Base-by-base conservation (phyloP, 345 rosid species). In the Anacardium occidentale region DNA sequence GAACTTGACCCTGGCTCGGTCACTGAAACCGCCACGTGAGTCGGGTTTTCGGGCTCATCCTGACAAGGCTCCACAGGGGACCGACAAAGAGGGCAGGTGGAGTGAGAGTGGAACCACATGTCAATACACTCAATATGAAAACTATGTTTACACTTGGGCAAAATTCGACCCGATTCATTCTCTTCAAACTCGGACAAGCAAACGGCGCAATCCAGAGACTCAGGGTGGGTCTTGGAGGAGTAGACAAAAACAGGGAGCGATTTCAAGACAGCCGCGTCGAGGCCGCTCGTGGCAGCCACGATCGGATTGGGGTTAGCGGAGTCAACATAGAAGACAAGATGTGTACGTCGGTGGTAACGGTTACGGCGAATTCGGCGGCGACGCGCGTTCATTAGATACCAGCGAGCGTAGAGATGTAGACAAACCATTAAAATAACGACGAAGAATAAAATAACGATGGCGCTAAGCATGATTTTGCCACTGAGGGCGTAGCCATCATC, bases 81-180 rank as follows among this genome's bases (percentile, higher is more conserved):
- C 45, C 99, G 92, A 54, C 99, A 96, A 47, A 96, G 92, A 25
- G 98, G 99, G 73, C 98, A 94, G 0, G 97, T 92, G 50, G 91
- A 83, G 72, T 94, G 98, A 47, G 98, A 86, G 56, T 87, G 92
- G 75, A 96, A 91, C 98, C 99, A 96, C 99, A 93, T 93, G 73
- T 96, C 98, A 9, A 93, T 91, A 26, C 98, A 96, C 1, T 83
- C 97, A 21, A 83, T 77, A 51, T 96, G 99, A 69, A 96, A 96
- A 32, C 86, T 82, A 40, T 96, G 99, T 12, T 85, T 88, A 60
- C 99, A 96, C 11, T 85, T 87, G 37, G 98, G 97, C 63, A 96
- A 76, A 24, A 79, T 67, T 84, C 96, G 93, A 67, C 96, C 98
- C 84, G 78, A 74, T 21, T 96, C 98, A 25, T 73, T 71, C 44